These are phyloP conservation scores for Quercus gilva DNA, from an alignment of 306 rosid species.

Conservation along the genomic window DNA sequence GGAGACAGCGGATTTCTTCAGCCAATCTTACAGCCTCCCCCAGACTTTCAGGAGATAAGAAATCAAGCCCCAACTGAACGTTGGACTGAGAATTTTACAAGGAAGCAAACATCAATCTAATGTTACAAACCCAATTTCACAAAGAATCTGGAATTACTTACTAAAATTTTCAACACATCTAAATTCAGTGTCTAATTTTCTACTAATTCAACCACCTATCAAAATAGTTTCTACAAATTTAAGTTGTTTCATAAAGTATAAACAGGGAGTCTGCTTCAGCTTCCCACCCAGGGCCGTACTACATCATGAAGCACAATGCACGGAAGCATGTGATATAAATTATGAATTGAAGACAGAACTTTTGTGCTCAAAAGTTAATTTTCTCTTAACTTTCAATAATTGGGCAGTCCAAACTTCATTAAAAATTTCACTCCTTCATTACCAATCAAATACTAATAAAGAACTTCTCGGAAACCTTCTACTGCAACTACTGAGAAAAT, in stretches of 20 bases:
- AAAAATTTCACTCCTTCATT: neutral
- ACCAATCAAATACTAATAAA: neutral
- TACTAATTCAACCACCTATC: neutral
- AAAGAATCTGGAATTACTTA: neutral
- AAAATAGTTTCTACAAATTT: neutral
- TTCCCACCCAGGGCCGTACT: neutral
- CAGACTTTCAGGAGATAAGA: slow-evolving; percentile 95
- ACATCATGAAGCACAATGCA: neutral
- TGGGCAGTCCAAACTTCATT: neutral
- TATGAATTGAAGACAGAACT: neutral
- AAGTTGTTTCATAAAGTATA: neutral
- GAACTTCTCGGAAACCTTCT: neutral
- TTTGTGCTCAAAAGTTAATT: neutral
- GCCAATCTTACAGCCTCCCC: slow-evolving; percentile 81
- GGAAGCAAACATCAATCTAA: slow-evolving; percentile 9
- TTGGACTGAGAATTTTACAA: slow-evolving; percentile 67
- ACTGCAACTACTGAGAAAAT: neutral
- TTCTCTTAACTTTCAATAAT: neutral
- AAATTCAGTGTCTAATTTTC: neutral
- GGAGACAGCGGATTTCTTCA: slow-evolving; percentile 83
- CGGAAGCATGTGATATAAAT: neutral
- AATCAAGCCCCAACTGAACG: slow-evolving; percentile 93
- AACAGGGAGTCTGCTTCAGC: neutral
- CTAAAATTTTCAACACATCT: neutral
- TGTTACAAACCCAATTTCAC: neutral